These are phyloP conservation scores for Ostreobium quekettii DNA, from an alignment of 139 green algal species.

Conservation along the genomic window DNA sequence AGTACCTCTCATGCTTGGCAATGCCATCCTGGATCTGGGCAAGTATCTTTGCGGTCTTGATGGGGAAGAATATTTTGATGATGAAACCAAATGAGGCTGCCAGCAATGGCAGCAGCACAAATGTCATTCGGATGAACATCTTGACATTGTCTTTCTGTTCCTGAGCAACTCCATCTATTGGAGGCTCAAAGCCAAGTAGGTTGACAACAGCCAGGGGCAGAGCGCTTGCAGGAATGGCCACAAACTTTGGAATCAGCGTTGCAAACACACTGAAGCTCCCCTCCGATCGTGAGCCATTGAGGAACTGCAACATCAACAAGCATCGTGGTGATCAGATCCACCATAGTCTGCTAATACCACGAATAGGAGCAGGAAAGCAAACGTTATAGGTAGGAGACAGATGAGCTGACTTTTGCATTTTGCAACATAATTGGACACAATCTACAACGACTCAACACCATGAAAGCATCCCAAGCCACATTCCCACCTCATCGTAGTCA, in stretches of 20 bases:
- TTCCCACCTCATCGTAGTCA: slow-evolving; percentile 27
- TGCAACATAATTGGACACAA: no score
- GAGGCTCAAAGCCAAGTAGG: slow-evolving; percentile 26
- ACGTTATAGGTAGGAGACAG: no score
- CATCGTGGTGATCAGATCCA: no score
- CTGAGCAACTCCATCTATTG: slow-evolving; percentile 19
- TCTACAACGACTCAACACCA: no score
- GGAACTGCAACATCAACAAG: no score
- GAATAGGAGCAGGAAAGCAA: no score
- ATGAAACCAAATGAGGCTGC: slow-evolving; percentile 18
- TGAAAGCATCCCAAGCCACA: no score
- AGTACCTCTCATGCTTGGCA: background rate
- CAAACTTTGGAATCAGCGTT: slow-evolving; percentile 35
- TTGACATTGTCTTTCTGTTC: slow-evolving; percentile 16
- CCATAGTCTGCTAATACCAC: no score
- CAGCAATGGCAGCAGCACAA: slow-evolving; percentile 25
- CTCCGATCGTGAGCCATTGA: slow-evolving; percentile 21
- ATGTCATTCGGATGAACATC: slow-evolving; percentile 23
- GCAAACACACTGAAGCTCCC: slow-evolving; percentile 27
- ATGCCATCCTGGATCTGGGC: slow-evolving; percentile 18
- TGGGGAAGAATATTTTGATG: slow-evolving; percentile 28
- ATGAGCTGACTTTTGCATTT: no score
- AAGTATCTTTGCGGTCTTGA: slow-evolving; percentile 12
- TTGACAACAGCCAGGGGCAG: slow-evolving; percentile 29
- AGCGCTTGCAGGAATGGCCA: slow-evolving; percentile 29